These are phyloP conservation scores for Xylaria curta DNA, from an alignment of 495 filamentous ascomycete genomes.

Conservation along the genomic window DNA sequence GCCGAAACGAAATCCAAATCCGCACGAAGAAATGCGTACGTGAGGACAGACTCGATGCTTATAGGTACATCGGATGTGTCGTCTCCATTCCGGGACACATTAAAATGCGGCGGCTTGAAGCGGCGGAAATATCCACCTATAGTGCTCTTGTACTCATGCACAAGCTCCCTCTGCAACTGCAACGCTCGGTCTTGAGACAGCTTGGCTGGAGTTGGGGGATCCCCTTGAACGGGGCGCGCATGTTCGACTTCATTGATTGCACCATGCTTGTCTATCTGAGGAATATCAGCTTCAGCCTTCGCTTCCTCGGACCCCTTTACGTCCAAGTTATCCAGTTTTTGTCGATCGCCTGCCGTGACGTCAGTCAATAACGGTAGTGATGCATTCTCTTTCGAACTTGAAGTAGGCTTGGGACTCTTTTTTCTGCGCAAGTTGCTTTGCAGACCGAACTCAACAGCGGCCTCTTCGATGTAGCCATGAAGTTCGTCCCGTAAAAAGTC, in stretches of 20 bases:
- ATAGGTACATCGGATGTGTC: constrained; percentile 37
- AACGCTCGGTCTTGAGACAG: constrained; percentile 54
- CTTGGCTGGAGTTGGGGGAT: constrained; percentile 39
- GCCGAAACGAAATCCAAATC: constrained; percentile 92
- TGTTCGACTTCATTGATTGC: constrained; percentile 37
- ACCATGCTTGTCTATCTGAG: constrained; percentile 37
- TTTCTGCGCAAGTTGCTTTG: constrained; percentile 66
- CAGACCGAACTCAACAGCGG: constrained; percentile 74
- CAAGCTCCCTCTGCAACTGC: constrained; percentile 68
- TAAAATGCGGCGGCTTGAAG: constrained; percentile 76
- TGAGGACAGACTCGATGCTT: constrained; percentile 70
- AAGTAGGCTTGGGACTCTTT: constrained; percentile 10
- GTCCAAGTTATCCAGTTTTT: constrained; percentile 43
- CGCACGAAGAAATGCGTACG: constrained; percentile 89
- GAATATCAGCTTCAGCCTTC: constrained; percentile 38
- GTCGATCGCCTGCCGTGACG: constrained; percentile 29
- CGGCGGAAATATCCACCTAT: constrained; percentile 94
- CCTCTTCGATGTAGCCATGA: constrained; percentile 87
- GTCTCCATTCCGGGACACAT: constrained; percentile 37
- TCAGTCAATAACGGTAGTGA: constrained; percentile 25
- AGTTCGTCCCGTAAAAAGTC: constrained; percentile 82
- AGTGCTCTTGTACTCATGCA: constrained; percentile 78
- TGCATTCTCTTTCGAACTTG: constrained; percentile 8
- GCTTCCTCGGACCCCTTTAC: constrained; percentile 48
- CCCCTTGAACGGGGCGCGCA: constrained; percentile 38